Evolutionary conservation across 78 protist genomes (phyloP), one percentile per base, ranked within the genome.

Genomic region (Chrysochromulina tobinii): DNA sequence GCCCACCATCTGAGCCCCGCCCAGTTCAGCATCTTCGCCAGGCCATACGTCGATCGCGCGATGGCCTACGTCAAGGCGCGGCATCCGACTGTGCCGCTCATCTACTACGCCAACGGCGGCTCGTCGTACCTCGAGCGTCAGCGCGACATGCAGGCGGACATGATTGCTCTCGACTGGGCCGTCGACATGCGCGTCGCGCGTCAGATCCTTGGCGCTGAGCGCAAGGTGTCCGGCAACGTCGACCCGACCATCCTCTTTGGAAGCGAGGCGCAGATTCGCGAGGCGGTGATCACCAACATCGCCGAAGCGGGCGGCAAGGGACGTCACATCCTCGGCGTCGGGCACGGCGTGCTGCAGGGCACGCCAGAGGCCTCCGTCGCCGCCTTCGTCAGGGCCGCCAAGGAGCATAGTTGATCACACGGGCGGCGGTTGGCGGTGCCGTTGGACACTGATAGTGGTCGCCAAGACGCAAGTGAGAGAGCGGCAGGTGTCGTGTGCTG

Each of bases 181-280:
- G 83, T 90, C 61, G 92, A 89, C 20, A 94, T 95, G 58, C 9
- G 8, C 12, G 48, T 0, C 1, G 98, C 97, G n/a, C 87, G 93
- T 17, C 20, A 1, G 50, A 3, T 12, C 21, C 27, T 21, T 58
- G 95, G 88, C 51, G 38, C 68, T 23, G 86, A 18, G 86, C 92
- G 57, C 48, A 9, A 4, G 89, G 69, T 97, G 12, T 96, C 93
- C 81, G 98, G 98, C 73, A 97, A 97, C 93, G 3, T 97, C 77
- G 98, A 97, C 87, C 98, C 98, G 27, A 58, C 94, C 14, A 87
- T 84, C 23, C 83, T 97, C 58, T 97, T 88, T 86, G 96, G 91
- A 14, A 53, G 92, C 21, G 61, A 77, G 25, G 88, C 64, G 64
- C 90, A 61, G 11, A 92, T 97, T 55, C 27, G 75, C 51, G 61